A percentile compares a stretch with the other conserved stretches of the same genome.
These are phyloP conservation scores for Citrullus mucosospermus DNA, from an alignment of 306 rosid genomes.

Conservation along the genomic window DNA sequence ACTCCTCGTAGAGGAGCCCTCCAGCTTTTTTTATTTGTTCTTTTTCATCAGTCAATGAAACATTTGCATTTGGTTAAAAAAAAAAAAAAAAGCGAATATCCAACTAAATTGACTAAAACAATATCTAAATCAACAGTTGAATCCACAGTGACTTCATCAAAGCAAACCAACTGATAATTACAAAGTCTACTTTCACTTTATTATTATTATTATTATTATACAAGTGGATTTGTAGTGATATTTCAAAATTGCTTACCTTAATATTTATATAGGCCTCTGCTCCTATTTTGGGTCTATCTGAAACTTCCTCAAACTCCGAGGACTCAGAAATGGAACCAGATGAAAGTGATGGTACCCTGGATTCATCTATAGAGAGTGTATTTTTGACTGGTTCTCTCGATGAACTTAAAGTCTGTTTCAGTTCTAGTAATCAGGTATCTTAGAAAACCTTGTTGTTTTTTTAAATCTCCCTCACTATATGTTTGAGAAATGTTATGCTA, in stretches of 20 bases:
- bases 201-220: no score
- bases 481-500: not conserved
- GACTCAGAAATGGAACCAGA: constrained; percentile 42
- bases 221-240: not conserved
- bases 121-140: not conserved
- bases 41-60: not conserved
- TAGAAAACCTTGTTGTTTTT: not conserved
- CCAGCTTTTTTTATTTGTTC: not conserved
- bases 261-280: constrained; percentile 57
- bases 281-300: constrained; percentile 66
- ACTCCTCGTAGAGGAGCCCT: not conserved
- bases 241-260: not conserved
- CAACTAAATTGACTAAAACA: not conserved
- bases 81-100: not conserved
- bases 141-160: not conserved
- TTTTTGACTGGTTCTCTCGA: constrained; percentile 90
- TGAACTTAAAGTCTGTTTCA: constrained; percentile 78
- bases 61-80: not conserved
- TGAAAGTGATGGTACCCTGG: constrained; percentile 20
- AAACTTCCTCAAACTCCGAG: constrained; percentile 69
- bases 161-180: not conserved
- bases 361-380: constrained; percentile 40
- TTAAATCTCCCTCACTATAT: not conserved
- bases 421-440: constrained; percentile 66
- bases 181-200: not conserved